These are phyloP conservation scores for Roridomyces roridus DNA, from an alignment of 768 basidiomycete genomes.

Conservation along the genomic window DNA sequence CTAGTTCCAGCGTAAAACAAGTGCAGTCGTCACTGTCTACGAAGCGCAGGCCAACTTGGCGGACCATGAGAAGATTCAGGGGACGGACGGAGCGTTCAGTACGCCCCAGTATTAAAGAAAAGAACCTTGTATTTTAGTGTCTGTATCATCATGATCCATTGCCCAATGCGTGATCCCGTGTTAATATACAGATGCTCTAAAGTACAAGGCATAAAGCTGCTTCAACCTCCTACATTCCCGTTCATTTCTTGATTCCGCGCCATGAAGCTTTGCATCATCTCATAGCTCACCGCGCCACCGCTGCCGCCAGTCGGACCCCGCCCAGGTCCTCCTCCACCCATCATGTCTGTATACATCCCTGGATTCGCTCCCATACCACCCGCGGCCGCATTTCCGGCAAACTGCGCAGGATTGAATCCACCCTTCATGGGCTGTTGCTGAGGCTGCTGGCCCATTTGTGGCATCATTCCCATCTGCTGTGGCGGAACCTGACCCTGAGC, in stretches of 20 bases:
- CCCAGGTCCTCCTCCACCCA: constrained; percentile 19
- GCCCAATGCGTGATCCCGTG: neutral
- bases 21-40: constrained; percentile 86
- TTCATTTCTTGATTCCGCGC: constrained; percentile 38
- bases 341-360: constrained; percentile 27
- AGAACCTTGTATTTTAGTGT: constrained; percentile 1
- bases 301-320: constrained; percentile 22
- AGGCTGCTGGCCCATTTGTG: constrained; percentile 27
- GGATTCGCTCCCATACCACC: constrained; percentile 14
- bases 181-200: constrained; percentile 16
- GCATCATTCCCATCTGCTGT: constrained; percentile 31
- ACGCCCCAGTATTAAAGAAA: constrained; percentile 42
- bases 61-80: constrained; percentile 87
- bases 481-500: constrained; percentile 24
- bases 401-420: constrained; percentile 18
- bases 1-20: constrained; percentile 65
- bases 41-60: constrained; percentile 87
- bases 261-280: constrained; percentile 52
- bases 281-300: constrained; percentile 39
- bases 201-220: constrained; percentile 2
- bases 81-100: constrained; percentile 68
- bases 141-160: neutral
- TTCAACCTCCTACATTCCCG: constrained; percentile 6
- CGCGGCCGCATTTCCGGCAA: neutral
- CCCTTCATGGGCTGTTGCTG: constrained; percentile 19